Evolutionary conservation across 1,139 yeast species (phyloP), one percentile per base, ranked within the genome.

Genomic region (Suhomyces bribrorum): DNA sequence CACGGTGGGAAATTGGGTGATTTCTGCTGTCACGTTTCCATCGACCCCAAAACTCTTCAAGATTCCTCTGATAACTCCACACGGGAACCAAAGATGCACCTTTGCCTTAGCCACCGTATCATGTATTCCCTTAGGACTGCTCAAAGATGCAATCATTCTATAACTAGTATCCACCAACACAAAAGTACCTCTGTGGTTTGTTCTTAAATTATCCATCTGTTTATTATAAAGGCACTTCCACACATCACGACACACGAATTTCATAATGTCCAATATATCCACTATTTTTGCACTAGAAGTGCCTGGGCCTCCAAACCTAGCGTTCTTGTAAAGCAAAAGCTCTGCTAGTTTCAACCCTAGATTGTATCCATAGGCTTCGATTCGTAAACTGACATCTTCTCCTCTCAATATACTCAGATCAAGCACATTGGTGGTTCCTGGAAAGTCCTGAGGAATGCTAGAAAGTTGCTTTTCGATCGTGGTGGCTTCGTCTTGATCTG

Each of bases 121-220:
- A 7, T 66, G 60, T 23, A 62, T 61, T 1, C 81, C 81, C 20
- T 54, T 50, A 11, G 73, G 62, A 29, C 84, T 75, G 53, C 79
- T 73, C 69, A 86, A 74, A 32, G 77, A 69, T 27, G 65, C 59
- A 32, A 86, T 75, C 41, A 78, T 67, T 41, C 73, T 70, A 63
- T 83, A 84, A 35, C 65, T 65, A 54, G 76, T 79, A 57, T 87
- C 96, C 12, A 86, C 79, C 37, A 87, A 67, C 25, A 87, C 94
- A 61, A 82, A 87, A 0, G 92, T 85, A 5, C 94, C 89, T 35
- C 95, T 66, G 58, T 92, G 97, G 58, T 92, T 92, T 1, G 98
- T 92, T 47, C 95, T 76, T 45, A 92, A 70, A 54, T 88, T 89
- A 60, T 89, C 96, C 72, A 92, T 87, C 61, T 86, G 97, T 60